Conservation (phyloP, 148 eudicot genomes). For the Heliamphora exappendiculata region DNA sequence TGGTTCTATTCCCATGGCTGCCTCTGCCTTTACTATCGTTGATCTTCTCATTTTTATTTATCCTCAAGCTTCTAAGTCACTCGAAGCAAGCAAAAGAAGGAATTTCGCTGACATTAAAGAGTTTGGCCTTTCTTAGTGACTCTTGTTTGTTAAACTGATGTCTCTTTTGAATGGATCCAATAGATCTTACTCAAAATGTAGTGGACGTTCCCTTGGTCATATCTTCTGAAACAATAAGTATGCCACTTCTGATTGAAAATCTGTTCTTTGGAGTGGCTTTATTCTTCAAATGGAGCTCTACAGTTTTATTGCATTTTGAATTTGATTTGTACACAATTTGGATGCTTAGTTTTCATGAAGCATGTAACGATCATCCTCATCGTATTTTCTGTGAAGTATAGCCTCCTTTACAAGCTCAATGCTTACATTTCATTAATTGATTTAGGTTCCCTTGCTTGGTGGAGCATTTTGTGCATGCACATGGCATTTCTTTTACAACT, state of each 20-base stretch:
- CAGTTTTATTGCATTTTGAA: too few species aligned
- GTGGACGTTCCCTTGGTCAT: background rate
- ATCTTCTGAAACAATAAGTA: too few species aligned
- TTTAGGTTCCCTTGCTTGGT: conserved; percentile 87
- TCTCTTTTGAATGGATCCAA: background rate
- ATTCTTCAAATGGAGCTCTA: too few species aligned
- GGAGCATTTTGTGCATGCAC: conserved; percentile 99
- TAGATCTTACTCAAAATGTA: background rate
- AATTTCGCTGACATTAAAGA: background rate
- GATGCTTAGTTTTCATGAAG: too few species aligned
- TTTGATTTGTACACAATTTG: too few species aligned
- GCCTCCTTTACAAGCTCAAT: background rate
- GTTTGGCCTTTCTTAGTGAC: background rate
- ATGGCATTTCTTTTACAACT: conserved; percentile 97
- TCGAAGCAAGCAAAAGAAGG: background rate
- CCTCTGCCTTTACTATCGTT: background rate
- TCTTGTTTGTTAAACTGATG: background rate
- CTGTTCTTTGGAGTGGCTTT: too few species aligned
- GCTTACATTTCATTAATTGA: conserved; percentile 8
- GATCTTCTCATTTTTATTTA: background rate
- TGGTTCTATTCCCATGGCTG: background rate
- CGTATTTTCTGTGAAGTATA: background rate
- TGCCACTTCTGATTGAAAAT: background rate
- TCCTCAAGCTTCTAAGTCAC: background rate
- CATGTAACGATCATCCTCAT: background rate